Conservation (phyloP, 495 filamentous ascomycete genomes). For the Penicillium malachiteum region DNA sequence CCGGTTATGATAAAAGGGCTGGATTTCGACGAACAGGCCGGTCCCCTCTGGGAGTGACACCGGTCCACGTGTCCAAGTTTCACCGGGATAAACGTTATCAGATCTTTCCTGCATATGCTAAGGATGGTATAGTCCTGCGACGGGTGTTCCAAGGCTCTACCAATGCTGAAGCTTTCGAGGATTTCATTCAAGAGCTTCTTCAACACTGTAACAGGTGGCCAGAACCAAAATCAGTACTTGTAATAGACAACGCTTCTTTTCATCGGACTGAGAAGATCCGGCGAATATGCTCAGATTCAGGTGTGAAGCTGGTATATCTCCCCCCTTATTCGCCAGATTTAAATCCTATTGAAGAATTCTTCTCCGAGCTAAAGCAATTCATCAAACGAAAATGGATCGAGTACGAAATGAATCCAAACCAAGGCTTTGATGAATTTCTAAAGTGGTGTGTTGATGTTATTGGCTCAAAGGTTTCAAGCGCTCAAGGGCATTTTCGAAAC, state of each 20-base stretch:
- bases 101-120: conserved; percentile 5
- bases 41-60: conserved; percentile 31
- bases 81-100: conserved; percentile 22
- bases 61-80: conserved; percentile 32
- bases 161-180: background rate
- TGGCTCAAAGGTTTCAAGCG: conserved; percentile 17
- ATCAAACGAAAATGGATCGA: conserved; percentile 13
- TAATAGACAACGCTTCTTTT: background rate
- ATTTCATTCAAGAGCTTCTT: conserved; percentile 6
- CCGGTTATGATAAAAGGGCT: conserved; percentile 13
- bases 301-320: conserved; percentile 37
- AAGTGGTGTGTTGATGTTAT: conserved; percentile 26
- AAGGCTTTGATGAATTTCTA: conserved; percentile 32
- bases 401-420: conserved; percentile 32
- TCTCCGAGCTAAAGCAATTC: conserved; percentile 26
- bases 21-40: conserved; percentile 30
- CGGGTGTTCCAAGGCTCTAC: conserved; percentile 4
- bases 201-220: conserved; percentile 1
- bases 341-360: conserved; percentile 31
- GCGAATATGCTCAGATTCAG: conserved; percentile 31
- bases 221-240: conserved; percentile 4
- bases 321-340: conserved; percentile 25
- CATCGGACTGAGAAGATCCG: background rate
- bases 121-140: conserved; percentile 1
- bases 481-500: conserved; percentile 27